These are phyloP conservation scores for Cercospora sesami DNA, from an alignment of 2,329 filamentous ascomycete genomes.

Conservation along the genomic window DNA sequence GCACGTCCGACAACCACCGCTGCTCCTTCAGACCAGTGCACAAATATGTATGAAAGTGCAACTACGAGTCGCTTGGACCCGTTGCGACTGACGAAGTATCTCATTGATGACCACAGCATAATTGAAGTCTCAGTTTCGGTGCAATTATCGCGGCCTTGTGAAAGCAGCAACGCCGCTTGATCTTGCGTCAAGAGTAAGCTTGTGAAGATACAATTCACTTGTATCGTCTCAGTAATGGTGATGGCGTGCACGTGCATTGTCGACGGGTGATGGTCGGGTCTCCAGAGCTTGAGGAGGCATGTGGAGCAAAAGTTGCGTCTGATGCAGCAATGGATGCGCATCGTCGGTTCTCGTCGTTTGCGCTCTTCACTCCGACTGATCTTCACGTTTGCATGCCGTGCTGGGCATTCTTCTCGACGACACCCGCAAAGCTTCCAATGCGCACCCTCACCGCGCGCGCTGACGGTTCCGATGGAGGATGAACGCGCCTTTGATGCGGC, in stretches of 20 bases:
- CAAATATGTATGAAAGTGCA: background rate
- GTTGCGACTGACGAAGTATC: background rate
- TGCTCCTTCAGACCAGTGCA: background rate
- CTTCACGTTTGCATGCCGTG: background rate
- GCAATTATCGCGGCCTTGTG: background rate
- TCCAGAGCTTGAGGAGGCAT: background rate
- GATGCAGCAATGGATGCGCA: slow-evolving; percentile 1
- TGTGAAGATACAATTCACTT: background rate
- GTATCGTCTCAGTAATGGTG: background rate
- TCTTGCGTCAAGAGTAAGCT: background rate
- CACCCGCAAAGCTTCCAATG: background rate
- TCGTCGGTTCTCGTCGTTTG: background rate
- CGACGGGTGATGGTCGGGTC: background rate
- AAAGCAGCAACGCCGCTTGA: background rate
- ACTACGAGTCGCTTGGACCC: background rate
- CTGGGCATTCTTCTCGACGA: background rate
- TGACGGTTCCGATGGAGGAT: background rate
- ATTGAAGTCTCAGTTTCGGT: background rate
- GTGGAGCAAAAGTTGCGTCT: slow-evolving; percentile 2
- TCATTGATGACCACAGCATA: background rate
- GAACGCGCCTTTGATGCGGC: background rate
- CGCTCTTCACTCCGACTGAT: background rate
- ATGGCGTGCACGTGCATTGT: background rate
- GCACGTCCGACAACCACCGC: background rate
- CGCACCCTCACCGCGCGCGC: background rate